Evolutionary conservation across 2,329 filamentous ascomycete species (phyloP), one percentile per base, ranked within the genome.

Genomic region (Fusarium longipes): DNA sequence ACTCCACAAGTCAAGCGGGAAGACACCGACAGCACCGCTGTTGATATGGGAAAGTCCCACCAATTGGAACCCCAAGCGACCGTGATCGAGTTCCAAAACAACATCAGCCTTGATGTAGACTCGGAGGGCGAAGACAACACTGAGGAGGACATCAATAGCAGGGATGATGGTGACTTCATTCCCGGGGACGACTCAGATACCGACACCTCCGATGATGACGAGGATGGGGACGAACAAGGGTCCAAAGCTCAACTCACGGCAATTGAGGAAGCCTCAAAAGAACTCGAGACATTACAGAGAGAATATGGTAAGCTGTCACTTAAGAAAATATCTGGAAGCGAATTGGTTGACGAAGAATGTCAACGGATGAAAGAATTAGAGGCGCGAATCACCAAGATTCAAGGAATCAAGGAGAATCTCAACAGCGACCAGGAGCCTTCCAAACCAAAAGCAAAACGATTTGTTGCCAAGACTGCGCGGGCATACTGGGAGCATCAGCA

Each of bases 1-100:
- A 17, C 30, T 17, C 4, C 0, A 9, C 39, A n/a, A 7, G 15
- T 38, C 15, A 48, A 48, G 1, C 7, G 38, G 0, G 51, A 54
- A 2, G n/a, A 24, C 22, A 14, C 18, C 0, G 35, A 39, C 0
- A 27, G 25, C 0, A 10, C 14, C 11, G 1, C 20, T 12, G 24
- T 3, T 12, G 22, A 11, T 4, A 17, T 1, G 4, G 0, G 24
- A 49, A 1, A 3, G 5, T n/a, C 24, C 5, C 5, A 6, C 20
- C 11, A 6, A 24, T 15, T 1, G 1, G 7, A 40, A 0, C 1
- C n/a, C 1, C 1, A 0, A n/a, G 8, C 33, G 0, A 40, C 44
- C 5, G 17, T 3, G 1, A 8, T 4, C 0, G 6, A 56, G 1
- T 56, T 56, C 27, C 20, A 9, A 9, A 10, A 3, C 0, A 15